phyloP scores from a whole-genome alignment of 495 filamentous ascomycete species.

The Talaromyces adpressus region DNA sequence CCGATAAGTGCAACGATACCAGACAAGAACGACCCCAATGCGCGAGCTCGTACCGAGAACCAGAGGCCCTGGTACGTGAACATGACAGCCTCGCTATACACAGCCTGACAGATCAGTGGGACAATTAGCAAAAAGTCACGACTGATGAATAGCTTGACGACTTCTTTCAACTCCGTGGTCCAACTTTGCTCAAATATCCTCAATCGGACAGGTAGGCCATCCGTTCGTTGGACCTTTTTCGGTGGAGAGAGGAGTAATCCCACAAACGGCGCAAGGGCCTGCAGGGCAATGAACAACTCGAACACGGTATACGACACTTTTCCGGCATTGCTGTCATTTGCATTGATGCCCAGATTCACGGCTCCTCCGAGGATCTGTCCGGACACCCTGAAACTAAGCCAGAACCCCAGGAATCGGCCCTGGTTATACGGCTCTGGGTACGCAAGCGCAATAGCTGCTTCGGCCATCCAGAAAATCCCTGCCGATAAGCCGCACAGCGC shows the following conservation, averaged over 20 bases:
- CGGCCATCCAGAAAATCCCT: slow-evolving; percentile 62
- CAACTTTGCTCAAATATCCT: slow-evolving; percentile 37
- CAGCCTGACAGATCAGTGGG: slow-evolving; percentile 53
- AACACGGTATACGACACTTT: slow-evolving; percentile 57
- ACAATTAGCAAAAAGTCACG: slow-evolving; percentile 50
- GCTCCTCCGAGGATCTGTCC: slow-evolving; percentile 60
- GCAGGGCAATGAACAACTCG: slow-evolving; percentile 54
- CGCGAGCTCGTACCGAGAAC: slow-evolving; percentile 56
- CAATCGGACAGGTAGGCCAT: slow-evolving; percentile 46
- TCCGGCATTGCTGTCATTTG: slow-evolving; percentile 41
- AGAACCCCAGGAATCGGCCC: slow-evolving; percentile 52
- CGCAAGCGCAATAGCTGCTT: slow-evolving; percentile 56
- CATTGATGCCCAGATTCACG: slow-evolving; percentile 56
- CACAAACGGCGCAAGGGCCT: slow-evolving; percentile 48
- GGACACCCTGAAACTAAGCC: slow-evolving; percentile 53
- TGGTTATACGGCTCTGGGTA: slow-evolving; percentile 60
- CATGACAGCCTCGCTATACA: slow-evolving; percentile 55
- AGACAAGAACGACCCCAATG: slow-evolving; percentile 54
- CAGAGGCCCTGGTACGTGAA: slow-evolving; percentile 55
- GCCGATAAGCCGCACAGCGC: slow-evolving; percentile 59
- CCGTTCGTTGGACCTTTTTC: slow-evolving; percentile 45
- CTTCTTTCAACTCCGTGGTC: slow-evolving; percentile 42
- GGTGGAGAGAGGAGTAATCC: slow-evolving; percentile 48
- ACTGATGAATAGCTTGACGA: slow-evolving; percentile 41
- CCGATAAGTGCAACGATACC: slow-evolving; percentile 50